phyloP scores from a whole-genome alignment of 768 basidiomycete species.

The Agaricus subrufescens region DNA sequence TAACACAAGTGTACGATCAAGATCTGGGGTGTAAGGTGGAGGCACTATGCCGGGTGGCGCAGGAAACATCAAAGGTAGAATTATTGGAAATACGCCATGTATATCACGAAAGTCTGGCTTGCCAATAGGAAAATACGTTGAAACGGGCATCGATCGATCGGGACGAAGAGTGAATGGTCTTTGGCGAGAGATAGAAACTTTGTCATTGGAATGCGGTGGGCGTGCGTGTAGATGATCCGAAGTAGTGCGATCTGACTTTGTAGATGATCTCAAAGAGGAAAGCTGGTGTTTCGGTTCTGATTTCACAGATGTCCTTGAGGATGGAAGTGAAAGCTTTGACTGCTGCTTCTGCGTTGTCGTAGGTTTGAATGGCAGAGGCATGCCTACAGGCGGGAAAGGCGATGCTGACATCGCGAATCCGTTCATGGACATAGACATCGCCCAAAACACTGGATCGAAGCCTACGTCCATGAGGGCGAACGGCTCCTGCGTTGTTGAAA shows the following conservation, averaged over 20 bases:
- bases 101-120: slow-evolving; percentile 41
- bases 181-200: background rate
- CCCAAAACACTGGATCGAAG: slow-evolving; percentile 2
- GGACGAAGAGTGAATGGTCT: slow-evolving; percentile 4
- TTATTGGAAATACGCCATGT: slow-evolving; percentile 39
- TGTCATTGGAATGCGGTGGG: background rate
- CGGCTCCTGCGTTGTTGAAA: background rate
- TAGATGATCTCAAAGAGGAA: no score
- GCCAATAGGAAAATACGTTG: slow-evolving; percentile 30
- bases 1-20: slow-evolving; percentile 49
- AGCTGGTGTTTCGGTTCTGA: no score
- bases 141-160: slow-evolving; percentile 10
- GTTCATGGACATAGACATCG: background rate
- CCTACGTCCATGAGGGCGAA: background rate
- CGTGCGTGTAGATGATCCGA: background rate
- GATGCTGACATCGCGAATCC: background rate
- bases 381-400: background rate
- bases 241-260: background rate
- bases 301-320: no score
- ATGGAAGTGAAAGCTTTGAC: background rate
- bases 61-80: slow-evolving; percentile 12
- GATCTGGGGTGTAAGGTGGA: slow-evolving; percentile 37
- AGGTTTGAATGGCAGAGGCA: background rate
- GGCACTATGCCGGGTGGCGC: background rate
- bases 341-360: background rate